Evolutionary conservation across 805 yeast species (phyloP).

Genomic region (Candida ulmi): DNA sequence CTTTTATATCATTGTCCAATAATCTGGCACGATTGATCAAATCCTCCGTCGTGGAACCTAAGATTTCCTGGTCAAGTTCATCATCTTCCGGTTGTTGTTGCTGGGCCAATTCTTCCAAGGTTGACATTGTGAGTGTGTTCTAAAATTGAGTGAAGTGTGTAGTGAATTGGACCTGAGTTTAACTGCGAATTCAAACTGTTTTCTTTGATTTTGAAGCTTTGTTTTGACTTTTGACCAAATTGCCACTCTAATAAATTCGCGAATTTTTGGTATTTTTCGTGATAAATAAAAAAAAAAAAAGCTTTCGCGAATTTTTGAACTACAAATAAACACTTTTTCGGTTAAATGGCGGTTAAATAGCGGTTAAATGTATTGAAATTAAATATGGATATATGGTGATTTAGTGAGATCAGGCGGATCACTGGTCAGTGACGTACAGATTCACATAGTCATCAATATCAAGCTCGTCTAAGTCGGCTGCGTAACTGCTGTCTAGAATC

Average conservation of each 20-base stretch:
- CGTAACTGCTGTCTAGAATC: constrained; percentile 32
- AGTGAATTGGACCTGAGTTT: no score
- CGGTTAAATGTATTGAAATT: no score
- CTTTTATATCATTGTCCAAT: constrained; percentile 91
- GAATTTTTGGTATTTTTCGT: no score
- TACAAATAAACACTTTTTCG: no score
- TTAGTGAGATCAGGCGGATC: no score
- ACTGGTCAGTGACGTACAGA: constrained; percentile 23
- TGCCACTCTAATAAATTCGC: no score
- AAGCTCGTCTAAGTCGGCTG: constrained; percentile 30
- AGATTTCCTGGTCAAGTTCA: constrained; percentile 77
- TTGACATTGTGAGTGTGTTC: constrained; percentile 49
- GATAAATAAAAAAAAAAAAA: no score
- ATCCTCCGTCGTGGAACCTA: constrained; percentile 72
- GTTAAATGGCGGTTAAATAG: no score
- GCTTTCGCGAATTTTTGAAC: no score
- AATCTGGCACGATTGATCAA: constrained; percentile 80
- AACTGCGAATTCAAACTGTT: background rate
- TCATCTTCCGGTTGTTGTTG: constrained; percentile 39
- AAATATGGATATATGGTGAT: no score
- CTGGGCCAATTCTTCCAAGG: constrained; percentile 75
- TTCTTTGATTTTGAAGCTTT: background rate
- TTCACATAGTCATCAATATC: constrained; percentile 46
- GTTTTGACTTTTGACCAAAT: no score
- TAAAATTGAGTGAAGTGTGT: no score